Base-by-base conservation (phyloP, 768 basidiomycete species). In the Lactifluus rugatus region DNA sequence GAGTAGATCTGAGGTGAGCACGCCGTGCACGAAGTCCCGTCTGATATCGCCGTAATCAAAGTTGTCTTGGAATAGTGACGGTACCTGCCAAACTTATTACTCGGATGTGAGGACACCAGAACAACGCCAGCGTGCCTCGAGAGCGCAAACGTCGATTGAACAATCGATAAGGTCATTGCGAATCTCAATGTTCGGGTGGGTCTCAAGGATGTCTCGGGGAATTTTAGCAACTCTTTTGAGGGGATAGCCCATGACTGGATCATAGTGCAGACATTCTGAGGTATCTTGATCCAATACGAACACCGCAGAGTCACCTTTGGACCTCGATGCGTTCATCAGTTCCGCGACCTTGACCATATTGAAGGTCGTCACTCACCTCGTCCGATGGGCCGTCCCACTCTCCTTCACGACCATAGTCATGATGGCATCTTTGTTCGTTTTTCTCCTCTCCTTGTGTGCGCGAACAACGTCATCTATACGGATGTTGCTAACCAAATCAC, bases 51-150 rank as follows among this genome's bases (percentile, higher is more conserved):
- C 83, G 67, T 94, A 97, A 73, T 98, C 96, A 67, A 99, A 99
- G 73, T 98, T 98, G 73, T 98, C 96, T 69, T 94, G 93, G 74
- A 98, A 99, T 5, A 97, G 70, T 1, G 94, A 94, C 1, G 93
- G 93, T 37, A 98, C 89, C 88, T 96, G 65, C 45, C 59, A 9
- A 23, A 8, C 1, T 16, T 11, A 23, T 44, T 23, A 11, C 42
- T 44, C 42, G 53, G 21, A 13, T 25, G 19, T 21, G 5, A 13
- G 7, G 51, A 48, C 19, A 50, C 6, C 11, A 44, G 39, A 45
- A 37, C 21, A 34, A 31, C 7, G 7, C 23, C 9, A 49, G 36
- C 62, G 76, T 31, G 41, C 93, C 78, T 96, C 93, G 21, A 92
- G 85, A 21, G 90, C 91, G 74, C 96, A 99, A 34, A 99, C 81